Base-by-base conservation (phyloP, 202 grass and related monocot species). In the Setaria italica region DNA sequence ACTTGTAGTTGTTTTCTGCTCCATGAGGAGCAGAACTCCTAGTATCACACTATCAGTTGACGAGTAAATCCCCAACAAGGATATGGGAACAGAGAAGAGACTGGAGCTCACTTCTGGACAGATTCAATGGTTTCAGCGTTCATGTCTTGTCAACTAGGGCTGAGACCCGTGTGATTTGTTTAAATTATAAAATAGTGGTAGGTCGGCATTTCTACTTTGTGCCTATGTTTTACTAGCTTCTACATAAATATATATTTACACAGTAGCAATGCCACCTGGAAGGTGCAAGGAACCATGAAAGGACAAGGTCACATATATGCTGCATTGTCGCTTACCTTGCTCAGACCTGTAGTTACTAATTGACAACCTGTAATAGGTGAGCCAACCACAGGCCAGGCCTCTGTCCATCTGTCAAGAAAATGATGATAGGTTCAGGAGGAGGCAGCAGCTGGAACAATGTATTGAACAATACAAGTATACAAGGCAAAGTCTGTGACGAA, bases 171-270 rank as follows among this genome's bases (percentile, higher is more conserved):
- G 60, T 41, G 63, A 54, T 33, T 63, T 70, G 62, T 64, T 64
- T 77, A 58, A 58, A 58, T 58, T 58, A 7, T 9, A 58, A 33
- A 62, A 77, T 77, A 70, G 51, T 77, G 17, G 32, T 64, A 88
- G 73, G 76, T 80, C 76, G 76, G 76, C 81, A 86, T 50, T 64
- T 57, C 50, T 70, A 77, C 30, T 82, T 73, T 82, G 12, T 85
- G 77, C 21, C 67, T 70, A 71, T 64, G 64, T 47, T 78, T 42
- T 54, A 76, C 64, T 63, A 55, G 64, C 64, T 76, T 77, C 21
- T 72, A 25, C 20, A 54, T 77, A n/a, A 65, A 65, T 53, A 71
- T 62, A 71, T 54, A 62, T 71, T 78, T 63, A 25, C 57, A 66
- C 37, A 59, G 67, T 37, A 48, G 21, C 29, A 11, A 78, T 64